Base-by-base conservation (phyloP, 2,329 filamentous ascomycete genomes). In the Ophiostoma triangulosporum region DNA sequence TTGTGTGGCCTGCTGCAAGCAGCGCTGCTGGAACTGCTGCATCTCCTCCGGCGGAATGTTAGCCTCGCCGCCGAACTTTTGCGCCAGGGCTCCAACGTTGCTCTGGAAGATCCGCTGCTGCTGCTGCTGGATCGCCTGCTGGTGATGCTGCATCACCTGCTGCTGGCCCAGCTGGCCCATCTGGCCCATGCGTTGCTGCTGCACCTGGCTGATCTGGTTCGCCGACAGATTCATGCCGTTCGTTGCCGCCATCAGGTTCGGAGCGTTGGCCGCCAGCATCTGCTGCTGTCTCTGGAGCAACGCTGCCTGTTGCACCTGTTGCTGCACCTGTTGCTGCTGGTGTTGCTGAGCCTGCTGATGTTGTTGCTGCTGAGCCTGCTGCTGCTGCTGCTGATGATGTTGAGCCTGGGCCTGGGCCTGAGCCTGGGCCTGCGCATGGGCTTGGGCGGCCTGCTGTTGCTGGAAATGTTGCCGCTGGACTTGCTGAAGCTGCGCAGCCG, bases 11-110 rank as follows among this genome's bases (percentile, higher is more conserved):
- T 58, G 58, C 11, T 15, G 12, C 3, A 66, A 43, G 27, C 74
- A 77, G 1, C 60, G 58, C 17, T 65, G 61, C 61, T 73, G 76
- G 27, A 77, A 70, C 31, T 67, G 68, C 0, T 73, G 69, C 27
- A 73, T 54, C 1, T 67, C 51, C 0, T 78, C 75, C 0, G 60
- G 64, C 0, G 77, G 76, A 3, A 79, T 71, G 29, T 70, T 69
- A 22, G 72, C 69, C 4, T 62, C 54, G 0, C 69, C 68, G 11
- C 72, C 72, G 53, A 65, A 73, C 17, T 69, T 69, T 1, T 60
- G 59, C 0, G 64, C 62, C 3, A 71, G 56, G 1, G 54, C 50
- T 0, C 54, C 59, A 8, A 78, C 57, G 52, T 71, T 63, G 50
- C 66, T 67, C 11, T 64, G 56, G 48, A 71, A 77, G 0, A 77